Evolutionary conservation across 306 rosid species (phyloP), one percentile per base, ranked within the genome.

Genomic region (Alnus rubra): DNA sequence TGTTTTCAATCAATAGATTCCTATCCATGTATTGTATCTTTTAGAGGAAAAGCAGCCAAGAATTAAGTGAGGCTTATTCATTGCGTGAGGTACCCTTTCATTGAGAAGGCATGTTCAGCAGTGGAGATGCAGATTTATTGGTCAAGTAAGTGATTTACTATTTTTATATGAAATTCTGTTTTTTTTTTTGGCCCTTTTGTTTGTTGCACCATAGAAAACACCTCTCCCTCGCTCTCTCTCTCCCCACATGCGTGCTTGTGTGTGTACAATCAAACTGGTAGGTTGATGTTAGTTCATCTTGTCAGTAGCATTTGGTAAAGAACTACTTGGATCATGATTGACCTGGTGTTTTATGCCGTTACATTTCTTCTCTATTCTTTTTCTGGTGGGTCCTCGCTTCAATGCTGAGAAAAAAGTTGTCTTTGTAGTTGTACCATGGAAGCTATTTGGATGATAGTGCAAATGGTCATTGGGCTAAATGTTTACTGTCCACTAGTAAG

Each of bases 111-210:
- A 70, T 53, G 30, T 73, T 71, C 87, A 73, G 74, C 76, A 76
- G 68, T 80, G 84, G 81, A 76, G 87, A 75, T 72, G 82, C 82
- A 71, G 74, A 45, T 80, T 79, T 76, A 76, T 33, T 71, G 76
- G 82, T 80, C 87, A 84, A 84, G 87, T 80, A 84, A 80, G 87
- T 84, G 73, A 59, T 82, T 79, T 59, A 28, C 37, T 28, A 23
- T 59, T 16, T 55, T 18, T 5, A 55, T 55, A 7, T 28, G 33
- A 59, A n/a, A 55, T 52, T 52, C 45, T 42, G 7, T 42, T 42
- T 39, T 5, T 42, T 42, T 42, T 11, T 9, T 23, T 23, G 33
- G 33, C 64, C 64, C 23, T n/a, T 18, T 55, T 55, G 62, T 55
- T 55, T 11, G 62, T 55, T 55, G 62, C n/a, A 31, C 23, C 11